Evolutionary conservation across 768 basidiomycete genomes (phyloP).

Genomic region (Obba rivulosa): DNA sequence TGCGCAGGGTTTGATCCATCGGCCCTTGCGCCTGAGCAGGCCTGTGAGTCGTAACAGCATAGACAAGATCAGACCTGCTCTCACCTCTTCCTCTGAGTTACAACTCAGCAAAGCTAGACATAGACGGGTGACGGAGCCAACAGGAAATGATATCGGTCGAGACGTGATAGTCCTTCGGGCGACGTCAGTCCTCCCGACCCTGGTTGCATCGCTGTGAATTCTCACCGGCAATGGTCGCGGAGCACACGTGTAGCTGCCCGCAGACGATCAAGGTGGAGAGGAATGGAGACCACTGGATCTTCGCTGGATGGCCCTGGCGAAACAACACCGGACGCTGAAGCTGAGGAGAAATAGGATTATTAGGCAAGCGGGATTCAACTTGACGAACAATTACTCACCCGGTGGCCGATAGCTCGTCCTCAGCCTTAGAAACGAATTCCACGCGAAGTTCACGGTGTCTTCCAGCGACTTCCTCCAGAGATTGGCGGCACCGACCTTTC

Average conservation of each 20-base stretch:
- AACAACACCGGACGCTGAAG: not conserved
- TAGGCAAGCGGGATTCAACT: no score
- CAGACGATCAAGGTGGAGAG: conserved; percentile 59
- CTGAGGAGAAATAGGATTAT: no score
- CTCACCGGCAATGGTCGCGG: conserved; percentile 39
- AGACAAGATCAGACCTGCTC: conserved; percentile 19
- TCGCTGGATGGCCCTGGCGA: conserved; percentile 21
- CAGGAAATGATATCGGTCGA: conserved; percentile 63
- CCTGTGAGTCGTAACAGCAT: conserved; percentile 1
- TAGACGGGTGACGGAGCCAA: conserved; percentile 58
- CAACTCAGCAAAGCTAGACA: conserved; percentile 41
- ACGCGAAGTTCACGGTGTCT: conserved; percentile 61
- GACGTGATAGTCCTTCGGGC: conserved; percentile 42
- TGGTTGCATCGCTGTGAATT: not conserved
- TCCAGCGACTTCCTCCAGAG: conserved; percentile 76
- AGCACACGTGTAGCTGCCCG: conserved; percentile 48
- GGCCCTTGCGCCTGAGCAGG: conserved; percentile 39
- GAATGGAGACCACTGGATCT: conserved; percentile 45
- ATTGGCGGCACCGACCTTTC: conserved; percentile 68
- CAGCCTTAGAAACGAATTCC: conserved; percentile 52
- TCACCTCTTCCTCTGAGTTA: conserved; percentile 43
- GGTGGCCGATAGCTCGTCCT: conserved; percentile 53
- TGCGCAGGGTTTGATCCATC: conserved; percentile 44
- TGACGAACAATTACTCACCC: conserved; percentile 30
- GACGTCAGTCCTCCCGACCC: no score